These are phyloP conservation scores for Triadica sebifera DNA, from an alignment of 345 rosid species.

Conservation along the genomic window DNA sequence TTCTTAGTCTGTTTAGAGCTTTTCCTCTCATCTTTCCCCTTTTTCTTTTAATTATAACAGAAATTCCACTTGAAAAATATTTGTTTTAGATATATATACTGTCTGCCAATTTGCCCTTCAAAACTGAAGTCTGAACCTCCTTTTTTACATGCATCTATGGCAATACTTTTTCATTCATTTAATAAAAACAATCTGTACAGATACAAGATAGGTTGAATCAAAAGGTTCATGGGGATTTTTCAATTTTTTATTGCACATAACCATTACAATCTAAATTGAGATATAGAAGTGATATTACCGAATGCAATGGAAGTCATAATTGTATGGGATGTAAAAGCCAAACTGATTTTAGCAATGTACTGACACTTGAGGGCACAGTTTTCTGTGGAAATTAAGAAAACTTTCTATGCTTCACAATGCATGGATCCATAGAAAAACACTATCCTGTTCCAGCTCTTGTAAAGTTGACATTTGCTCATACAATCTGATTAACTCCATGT, in stretches of 20 bases:
- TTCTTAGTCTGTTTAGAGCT: neutral
- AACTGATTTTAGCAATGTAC: neutral
- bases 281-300: neutral
- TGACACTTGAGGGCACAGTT: neutral
- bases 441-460: neutral
- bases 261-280: conserved; percentile 1
- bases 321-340: neutral
- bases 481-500: conserved; percentile 24
- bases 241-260: neutral
- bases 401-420: neutral
- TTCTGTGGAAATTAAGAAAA: neutral
- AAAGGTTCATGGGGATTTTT: no score
- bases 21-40: neutral
- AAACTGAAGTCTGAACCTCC: neutral
- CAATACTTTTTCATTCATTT: neutral
- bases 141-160: neutral
- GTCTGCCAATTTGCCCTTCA: neutral
- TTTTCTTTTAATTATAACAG: neutral
- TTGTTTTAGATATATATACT: neutral
- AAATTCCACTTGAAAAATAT: neutral
- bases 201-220: no score
- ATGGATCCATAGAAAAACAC: conserved; percentile 1
- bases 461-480: conserved; percentile 28
- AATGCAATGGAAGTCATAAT: neutral
- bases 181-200: neutral